phyloP scores from a whole-genome alignment of 768 basidiomycete species.

The Bullera alba region DNA sequence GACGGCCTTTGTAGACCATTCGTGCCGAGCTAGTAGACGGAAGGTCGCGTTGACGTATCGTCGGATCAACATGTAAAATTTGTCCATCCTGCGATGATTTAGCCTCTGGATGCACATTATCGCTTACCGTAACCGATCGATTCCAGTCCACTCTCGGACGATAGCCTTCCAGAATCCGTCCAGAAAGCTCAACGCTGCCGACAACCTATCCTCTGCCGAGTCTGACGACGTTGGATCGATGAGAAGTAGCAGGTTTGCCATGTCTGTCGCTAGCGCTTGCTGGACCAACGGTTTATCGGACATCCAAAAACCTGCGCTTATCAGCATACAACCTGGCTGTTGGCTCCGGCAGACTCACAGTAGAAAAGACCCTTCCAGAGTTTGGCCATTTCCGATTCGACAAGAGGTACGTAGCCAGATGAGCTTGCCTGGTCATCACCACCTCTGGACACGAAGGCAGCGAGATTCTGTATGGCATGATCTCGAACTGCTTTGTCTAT shows the following conservation, averaged over 20 bases:
- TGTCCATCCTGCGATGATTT: constrained; percentile 66
- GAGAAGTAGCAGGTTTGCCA: constrained; percentile 71
- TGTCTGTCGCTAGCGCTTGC: constrained; percentile 76
- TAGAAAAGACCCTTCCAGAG: constrained; percentile 98
- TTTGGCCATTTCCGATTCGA: constrained; percentile 75
- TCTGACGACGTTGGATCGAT: constrained; percentile 51
- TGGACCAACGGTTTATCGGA: constrained; percentile 97
- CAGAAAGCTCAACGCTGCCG: constrained; percentile 63
- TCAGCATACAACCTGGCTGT: not conserved
- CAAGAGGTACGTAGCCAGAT: constrained; percentile 51
- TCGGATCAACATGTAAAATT: constrained; percentile 91
- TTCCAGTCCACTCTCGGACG: constrained; percentile 86
- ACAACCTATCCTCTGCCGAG: constrained; percentile 36
- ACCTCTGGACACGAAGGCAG: constrained; percentile 62
- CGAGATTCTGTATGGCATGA: constrained; percentile 74
- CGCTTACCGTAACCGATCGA: constrained; percentile 77
- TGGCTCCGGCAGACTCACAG: constrained; percentile 60
- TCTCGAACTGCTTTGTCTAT: constrained; percentile 87
- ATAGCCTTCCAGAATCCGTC: constrained; percentile 85
- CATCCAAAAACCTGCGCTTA: constrained; percentile 87
- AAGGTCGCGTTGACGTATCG: constrained; percentile 81
- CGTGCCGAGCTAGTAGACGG: constrained; percentile 61
- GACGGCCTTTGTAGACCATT: constrained; percentile 60
- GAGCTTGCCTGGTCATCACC: constrained; percentile 11
- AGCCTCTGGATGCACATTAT: not conserved